phyloP scores from a whole-genome alignment of 345 rosid species.

The Sapria himalayana region DNA sequence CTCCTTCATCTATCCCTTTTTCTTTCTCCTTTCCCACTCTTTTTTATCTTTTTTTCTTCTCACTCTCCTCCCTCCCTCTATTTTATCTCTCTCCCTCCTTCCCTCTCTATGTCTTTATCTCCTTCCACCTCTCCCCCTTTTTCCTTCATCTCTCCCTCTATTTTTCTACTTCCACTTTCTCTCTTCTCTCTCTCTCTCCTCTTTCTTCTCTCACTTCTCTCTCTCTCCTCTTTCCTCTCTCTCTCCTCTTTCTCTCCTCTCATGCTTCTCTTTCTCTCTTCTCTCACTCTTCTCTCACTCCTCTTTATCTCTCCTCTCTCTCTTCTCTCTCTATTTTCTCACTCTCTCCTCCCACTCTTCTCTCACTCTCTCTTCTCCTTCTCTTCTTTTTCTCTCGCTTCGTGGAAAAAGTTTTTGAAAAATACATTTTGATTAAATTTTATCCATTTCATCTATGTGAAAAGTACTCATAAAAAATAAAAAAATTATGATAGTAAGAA shows the following conservation, averaged over 20 bases:
- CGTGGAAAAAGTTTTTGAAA: no score
- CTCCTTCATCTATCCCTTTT: not conserved
- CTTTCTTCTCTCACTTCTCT: no score
- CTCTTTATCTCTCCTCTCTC: no score
- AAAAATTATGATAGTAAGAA: no score
- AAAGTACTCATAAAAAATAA: not conserved
- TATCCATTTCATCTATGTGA: not conserved
- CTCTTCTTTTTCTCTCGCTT: not conserved
- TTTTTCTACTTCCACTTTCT: no score
- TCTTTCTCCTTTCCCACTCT: not conserved
- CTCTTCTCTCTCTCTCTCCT: no score
- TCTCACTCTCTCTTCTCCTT: not conserved
- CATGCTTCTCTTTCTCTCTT: not conserved
- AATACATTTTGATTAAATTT: not conserved
- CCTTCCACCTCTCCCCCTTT: no score
- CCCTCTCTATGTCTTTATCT: no score
- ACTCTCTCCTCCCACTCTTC: not conserved
- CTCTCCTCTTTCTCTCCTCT: not conserved
- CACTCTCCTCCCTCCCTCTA: not conserved
- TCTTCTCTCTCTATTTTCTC: not conserved
- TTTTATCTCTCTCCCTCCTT: not conserved
- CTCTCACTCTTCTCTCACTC: not conserved
- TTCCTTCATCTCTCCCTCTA: no score
- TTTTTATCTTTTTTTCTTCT: no score
- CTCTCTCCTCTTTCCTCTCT: not conserved